These are phyloP conservation scores for Zymoseptoria ardabiliae DNA, from an alignment of 2,329 filamentous ascomycete species.

Conservation along the genomic window DNA sequence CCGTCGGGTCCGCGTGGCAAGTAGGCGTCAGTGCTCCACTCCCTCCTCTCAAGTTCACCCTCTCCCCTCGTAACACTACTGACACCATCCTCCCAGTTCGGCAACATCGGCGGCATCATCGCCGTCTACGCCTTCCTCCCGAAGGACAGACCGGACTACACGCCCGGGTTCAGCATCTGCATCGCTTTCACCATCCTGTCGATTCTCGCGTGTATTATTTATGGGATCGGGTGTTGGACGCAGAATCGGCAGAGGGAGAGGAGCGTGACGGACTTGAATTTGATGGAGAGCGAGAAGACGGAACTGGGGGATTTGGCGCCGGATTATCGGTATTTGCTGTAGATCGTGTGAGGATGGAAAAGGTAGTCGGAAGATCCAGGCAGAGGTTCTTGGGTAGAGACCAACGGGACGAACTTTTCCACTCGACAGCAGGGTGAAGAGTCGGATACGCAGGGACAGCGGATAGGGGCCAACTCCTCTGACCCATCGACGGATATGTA, in stretches of 20 bases:
- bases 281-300: slow-evolving; percentile 57
- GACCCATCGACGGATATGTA: no score
- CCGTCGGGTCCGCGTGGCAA: slow-evolving; percentile 45
- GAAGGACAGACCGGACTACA: slow-evolving; percentile 60
- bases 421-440: no score
- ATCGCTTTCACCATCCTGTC: slow-evolving; percentile 66
- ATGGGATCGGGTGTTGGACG: slow-evolving; percentile 50
- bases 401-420: no score
- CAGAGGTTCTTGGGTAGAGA: no score
- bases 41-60: not conserved
- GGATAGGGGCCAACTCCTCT: no score
- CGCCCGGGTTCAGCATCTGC: slow-evolving; percentile 68
- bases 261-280: slow-evolving; percentile 37
- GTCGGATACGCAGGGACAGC: no score
- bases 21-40: slow-evolving; percentile 26
- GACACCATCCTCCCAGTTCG: slow-evolving; percentile 25
- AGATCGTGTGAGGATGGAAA: slow-evolving; percentile 7
- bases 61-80: no score
- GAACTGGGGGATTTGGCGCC: slow-evolving; percentile 54
- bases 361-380: no score
- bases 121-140: slow-evolving; percentile 44
- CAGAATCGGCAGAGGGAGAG: slow-evolving; percentile 56
- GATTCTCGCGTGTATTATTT: slow-evolving; percentile 52
- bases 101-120: slow-evolving; percentile 47
- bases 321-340: slow-evolving; percentile 54